Evolutionary conservation across 106 monocot species (phyloP).

Genomic region (Dioscorea dumetorum): DNA sequence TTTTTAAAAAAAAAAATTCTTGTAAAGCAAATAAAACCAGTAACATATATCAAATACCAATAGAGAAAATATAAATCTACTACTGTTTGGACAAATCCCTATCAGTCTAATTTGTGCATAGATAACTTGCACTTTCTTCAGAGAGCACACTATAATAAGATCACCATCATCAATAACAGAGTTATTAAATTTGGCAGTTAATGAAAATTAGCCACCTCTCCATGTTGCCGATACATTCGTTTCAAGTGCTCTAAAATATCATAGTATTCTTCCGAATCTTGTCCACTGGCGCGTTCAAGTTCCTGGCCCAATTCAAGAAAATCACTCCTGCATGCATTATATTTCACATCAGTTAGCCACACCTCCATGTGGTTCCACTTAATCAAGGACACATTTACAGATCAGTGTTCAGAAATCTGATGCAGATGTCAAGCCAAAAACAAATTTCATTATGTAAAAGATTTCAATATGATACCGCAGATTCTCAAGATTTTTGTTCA

Average conservation of each 20-base stretch:
- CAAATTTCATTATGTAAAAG: neutral
- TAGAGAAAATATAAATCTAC: too few relatives aligned
- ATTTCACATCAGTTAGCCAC: neutral
- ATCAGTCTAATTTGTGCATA: too few relatives aligned
- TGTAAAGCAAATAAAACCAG: too few relatives aligned
- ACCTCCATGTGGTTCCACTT: neutral
- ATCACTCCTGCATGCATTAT: conserved; percentile 43
- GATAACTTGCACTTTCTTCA: too few relatives aligned
- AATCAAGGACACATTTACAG: neutral
- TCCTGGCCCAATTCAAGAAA: conserved; percentile 66
- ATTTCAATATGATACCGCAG: conserved; percentile 29
- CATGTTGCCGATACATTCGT: conserved; percentile 51
- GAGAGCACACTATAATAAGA: too few relatives aligned
- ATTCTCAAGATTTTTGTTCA: conserved; percentile 75
- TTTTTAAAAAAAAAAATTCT: too few relatives aligned
- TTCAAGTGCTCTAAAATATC: conserved; percentile 37
- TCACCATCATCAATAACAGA: too few relatives aligned
- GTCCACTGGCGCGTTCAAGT: conserved; percentile 56
- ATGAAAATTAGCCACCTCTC: conserved; percentile 28
- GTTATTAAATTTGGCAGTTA: too few relatives aligned
- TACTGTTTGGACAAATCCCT: too few relatives aligned
- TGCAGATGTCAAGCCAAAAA: neutral
- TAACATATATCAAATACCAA: too few relatives aligned
- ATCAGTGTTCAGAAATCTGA: too few relatives aligned
- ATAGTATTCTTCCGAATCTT: conserved; percentile 40